Percentiles rank a stretch among this genome's conserved stretches.
phyloP scores from a whole-genome alignment of 441 rosid genomes.

The Eruca vesicaria region DNA sequence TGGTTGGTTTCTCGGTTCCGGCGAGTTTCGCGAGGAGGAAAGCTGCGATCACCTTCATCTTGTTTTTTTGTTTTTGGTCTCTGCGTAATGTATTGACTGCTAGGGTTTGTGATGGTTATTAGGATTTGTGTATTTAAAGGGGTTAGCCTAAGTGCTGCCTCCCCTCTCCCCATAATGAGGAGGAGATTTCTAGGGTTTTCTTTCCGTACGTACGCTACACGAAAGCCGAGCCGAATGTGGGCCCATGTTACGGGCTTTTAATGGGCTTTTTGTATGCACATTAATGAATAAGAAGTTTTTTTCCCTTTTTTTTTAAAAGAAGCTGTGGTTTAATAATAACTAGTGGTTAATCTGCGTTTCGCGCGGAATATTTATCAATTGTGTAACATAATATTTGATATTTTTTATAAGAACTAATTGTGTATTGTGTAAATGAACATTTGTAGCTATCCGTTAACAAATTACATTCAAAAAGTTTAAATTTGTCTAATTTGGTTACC shows the following conservation, averaged over 20 bases:
- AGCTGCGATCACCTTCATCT: conserved; percentile 29
- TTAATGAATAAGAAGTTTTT: not conserved
- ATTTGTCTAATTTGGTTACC: too few relatives aligned
- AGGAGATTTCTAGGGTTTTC: conserved; percentile 12
- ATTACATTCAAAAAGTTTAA: too few relatives aligned
- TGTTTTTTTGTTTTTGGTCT: not conserved
- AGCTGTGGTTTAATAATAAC: too few relatives aligned
- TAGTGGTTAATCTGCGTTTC: too few relatives aligned
- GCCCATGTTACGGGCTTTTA: not conserved
- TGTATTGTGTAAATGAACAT: too few relatives aligned
- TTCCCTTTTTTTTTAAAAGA: too few relatives aligned
- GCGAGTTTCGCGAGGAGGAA: conserved; percentile 25
- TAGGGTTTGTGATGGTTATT: not conserved
- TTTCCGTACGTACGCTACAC: conserved; percentile 30
- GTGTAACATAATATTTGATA: too few relatives aligned
- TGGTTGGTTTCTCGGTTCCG: conserved; percentile 22
- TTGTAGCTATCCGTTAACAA: too few relatives aligned
- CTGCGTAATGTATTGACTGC: conserved; percentile 4
- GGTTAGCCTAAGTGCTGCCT: not conserved
- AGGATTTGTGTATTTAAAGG: conserved; percentile 7
- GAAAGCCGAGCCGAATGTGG: not conserved
- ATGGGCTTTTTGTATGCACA: not conserved
- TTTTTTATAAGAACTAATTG: too few relatives aligned
- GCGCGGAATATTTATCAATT: too few relatives aligned
- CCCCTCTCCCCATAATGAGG: conserved; percentile 20